Evolutionary conservation across 768 basidiomycete species (phyloP), one percentile per base, ranked within the genome.

Genomic region (Xerocomellus chrysenteron): DNA sequence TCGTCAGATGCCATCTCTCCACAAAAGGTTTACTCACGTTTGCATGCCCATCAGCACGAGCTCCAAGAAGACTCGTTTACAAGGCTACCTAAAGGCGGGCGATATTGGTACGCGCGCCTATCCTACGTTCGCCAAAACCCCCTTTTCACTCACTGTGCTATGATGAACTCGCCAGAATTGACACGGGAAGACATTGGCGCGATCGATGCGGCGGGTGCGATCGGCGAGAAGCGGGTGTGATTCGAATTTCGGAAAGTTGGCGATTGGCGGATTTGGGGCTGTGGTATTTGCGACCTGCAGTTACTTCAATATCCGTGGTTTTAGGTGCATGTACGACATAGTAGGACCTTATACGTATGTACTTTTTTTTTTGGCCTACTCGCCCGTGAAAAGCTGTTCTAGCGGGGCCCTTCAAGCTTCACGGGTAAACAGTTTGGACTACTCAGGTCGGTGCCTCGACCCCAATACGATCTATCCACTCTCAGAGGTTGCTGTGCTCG

Each of bases 81-180:
- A 86, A 64, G 82, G 86, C 12, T 92, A 92, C 66, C 73, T 90
- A 37, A 73, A 73, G 42, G 86, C 85, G 2, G 88, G 82, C 0
- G 86, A 92, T 63, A 70, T 92, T 12, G 57, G 86, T 86, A 41
- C 14, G 54, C 12, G 11, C 13, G 4, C 11, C 39, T 4, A 21
- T 32, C 33, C 37, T 17, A 13, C 26, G 11, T 17, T 39, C 12
- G 17, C n/a, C 36, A 32, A 21, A n/a, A 32, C 6, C 16, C 30
- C 10, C 30, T 42, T 24, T 21, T 33, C 6, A 28, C 41, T 52
- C 21, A 4, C 9, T 3, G 4, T 47, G 19, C 11, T 12, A 17
- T 47, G 28, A 28, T 19, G 30, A 32, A 32, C 17, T 32, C 33
- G 24, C 0, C 61, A 86, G 84, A 66, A 17, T 76, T 87, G 39